phyloP scores from a whole-genome alignment of 2,329 filamentous ascomycete species.

The Fusarium nanum region DNA sequence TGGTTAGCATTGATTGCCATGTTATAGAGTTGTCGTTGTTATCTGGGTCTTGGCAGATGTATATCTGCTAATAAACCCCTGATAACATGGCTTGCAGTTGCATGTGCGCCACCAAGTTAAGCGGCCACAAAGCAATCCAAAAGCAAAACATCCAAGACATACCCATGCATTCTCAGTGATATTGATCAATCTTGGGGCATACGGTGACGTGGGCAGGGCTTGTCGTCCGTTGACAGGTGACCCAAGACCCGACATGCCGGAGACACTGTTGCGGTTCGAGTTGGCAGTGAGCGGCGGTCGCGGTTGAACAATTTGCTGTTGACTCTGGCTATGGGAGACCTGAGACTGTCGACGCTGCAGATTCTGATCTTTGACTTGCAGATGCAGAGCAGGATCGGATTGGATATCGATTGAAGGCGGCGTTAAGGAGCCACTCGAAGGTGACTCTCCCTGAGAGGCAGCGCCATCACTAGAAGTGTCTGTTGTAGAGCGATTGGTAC shows the following conservation, averaged over 20 bases:
- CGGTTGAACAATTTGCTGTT: slow-evolving; percentile 44
- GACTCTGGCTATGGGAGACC: slow-evolving; percentile 34
- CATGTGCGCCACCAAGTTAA: slow-evolving; percentile 18
- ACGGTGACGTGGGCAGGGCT: slow-evolving; percentile 76
- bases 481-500: slow-evolving; percentile 67
- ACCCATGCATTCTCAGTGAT: slow-evolving; percentile 88
- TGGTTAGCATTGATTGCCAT: slow-evolving; percentile 41
- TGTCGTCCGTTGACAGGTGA: slow-evolving; percentile 65
- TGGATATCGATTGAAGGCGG: slow-evolving; percentile 78
- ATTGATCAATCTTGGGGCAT: slow-evolving; percentile 83
- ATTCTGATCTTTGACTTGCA: slow-evolving; percentile 65
- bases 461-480: slow-evolving; percentile 71
- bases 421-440: slow-evolving; percentile 77
- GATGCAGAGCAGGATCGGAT: slow-evolving; percentile 72
- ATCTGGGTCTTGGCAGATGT: slow-evolving; percentile 16
- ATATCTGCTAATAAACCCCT: slow-evolving; percentile 27
- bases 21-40: neutral
- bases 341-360: slow-evolving; percentile 34
- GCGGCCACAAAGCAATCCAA: slow-evolving; percentile 16
- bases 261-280: slow-evolving; percentile 71
- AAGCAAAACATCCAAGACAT: slow-evolving; percentile 53
- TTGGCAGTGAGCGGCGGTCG: slow-evolving; percentile 57
- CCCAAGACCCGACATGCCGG: slow-evolving; percentile 71
- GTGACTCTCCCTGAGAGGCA: slow-evolving; percentile 67
- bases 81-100: slow-evolving; percentile 27